phyloP scores from a whole-genome alignment of 2,329 filamentous ascomycete species.

The Diplodia intermedia region DNA sequence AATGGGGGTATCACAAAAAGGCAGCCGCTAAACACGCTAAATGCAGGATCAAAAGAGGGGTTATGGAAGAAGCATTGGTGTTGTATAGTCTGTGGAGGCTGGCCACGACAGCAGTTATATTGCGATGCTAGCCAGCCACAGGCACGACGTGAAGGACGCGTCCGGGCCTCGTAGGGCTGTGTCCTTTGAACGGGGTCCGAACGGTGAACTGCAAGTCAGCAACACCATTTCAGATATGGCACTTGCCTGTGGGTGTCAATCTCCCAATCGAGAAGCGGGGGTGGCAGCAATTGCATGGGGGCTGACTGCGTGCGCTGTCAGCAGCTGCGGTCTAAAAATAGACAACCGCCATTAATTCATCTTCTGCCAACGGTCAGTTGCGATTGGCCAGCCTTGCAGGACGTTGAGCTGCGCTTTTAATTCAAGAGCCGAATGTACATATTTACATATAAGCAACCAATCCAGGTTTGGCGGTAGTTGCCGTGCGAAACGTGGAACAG shows the following conservation, averaged over 20 bases:
- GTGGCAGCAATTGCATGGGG: slow-evolving; percentile 3
- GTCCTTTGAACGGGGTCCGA: slow-evolving; percentile 5
- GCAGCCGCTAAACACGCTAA: slow-evolving; percentile 2
- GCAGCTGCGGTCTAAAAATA: slow-evolving; percentile 25
- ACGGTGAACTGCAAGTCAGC: slow-evolving; percentile 13
- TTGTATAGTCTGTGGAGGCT: not conserved
- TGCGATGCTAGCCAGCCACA: not conserved
- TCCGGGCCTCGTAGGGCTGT: slow-evolving; percentile 4
- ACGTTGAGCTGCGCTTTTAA: not conserved
- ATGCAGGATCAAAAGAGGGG: not conserved
- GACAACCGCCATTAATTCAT: not conserved
- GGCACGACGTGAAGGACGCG: not conserved
- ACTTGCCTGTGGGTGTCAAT: slow-evolving; percentile 6
- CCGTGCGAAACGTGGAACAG: not conserved
- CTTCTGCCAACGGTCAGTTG: not conserved
- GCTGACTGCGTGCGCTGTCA: slow-evolving; percentile 11
- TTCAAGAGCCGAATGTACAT: not conserved
- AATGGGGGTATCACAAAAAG: slow-evolving; percentile 15
- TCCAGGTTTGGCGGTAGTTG: not conserved
- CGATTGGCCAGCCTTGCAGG: not conserved
- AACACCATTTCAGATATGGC: slow-evolving; percentile 9
- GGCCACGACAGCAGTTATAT: slow-evolving; percentile 18
- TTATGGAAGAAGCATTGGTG: not conserved
- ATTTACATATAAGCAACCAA: not conserved
- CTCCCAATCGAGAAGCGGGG: slow-evolving; percentile 19